Percentiles rank a stretch among this genome's conserved stretches.
Conservation (phyloP, 2,329 filamentous ascomycete genomes). For the Paradendryphiella salina region DNA sequence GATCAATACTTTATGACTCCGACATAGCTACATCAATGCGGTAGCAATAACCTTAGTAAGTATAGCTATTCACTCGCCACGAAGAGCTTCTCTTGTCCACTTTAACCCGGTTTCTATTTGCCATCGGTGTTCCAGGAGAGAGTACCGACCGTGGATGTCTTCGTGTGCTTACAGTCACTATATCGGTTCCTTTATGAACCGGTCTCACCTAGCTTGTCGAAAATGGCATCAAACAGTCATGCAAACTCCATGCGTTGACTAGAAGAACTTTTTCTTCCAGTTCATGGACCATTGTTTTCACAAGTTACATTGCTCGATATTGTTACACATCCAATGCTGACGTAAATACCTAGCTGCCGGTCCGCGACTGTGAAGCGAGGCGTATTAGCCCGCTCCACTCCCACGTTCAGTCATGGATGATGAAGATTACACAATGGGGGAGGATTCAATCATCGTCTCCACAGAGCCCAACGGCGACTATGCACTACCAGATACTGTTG, state of each 20-base stretch:
- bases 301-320: not conserved
- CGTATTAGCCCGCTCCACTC: constrained; percentile 19
- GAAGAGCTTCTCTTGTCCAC: not conserved
- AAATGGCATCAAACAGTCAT: not conserved
- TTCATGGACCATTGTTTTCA: not conserved
- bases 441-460: constrained; percentile 34
- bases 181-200: not conserved
- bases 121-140: not conserved
- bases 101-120: not conserved
- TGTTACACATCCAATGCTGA: constrained; percentile 1
- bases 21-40: constrained; percentile 16
- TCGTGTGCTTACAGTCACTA: not conserved
- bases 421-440: constrained; percentile 38
- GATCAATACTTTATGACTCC: not conserved
- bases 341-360: constrained; percentile 14
- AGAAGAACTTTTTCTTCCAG: not conserved
- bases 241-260: not conserved
- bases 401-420: constrained; percentile 30
- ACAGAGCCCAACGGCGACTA: constrained; percentile 42
- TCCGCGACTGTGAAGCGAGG: constrained; percentile 20
- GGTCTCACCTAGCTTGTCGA: not conserved
- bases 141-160: not conserved
- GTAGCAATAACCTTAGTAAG: constrained; percentile 18
- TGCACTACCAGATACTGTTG: constrained; percentile 27
- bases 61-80: not conserved